A percentile compares a stretch with the other conserved stretches of the same genome.
Conservation (phyloP, 1,284 basidiomycete genomes). For the Ustilago hordei region DNA sequence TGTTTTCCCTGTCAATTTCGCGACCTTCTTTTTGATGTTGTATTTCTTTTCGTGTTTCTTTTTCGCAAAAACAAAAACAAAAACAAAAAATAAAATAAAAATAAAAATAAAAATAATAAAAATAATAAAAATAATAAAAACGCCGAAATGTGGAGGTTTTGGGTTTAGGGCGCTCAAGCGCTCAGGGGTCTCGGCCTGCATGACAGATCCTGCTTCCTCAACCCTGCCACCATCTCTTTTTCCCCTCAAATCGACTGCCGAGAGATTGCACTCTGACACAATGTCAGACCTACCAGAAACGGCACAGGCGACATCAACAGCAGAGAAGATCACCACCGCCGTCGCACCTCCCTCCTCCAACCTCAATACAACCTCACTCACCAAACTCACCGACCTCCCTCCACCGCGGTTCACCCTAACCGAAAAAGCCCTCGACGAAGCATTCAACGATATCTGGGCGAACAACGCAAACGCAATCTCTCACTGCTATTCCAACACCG, state of each 20-base stretch:
- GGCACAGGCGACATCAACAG: conserved; percentile 13
- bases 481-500: conserved; percentile 72
- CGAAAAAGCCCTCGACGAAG: conserved; percentile 69
- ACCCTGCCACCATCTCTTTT: not conserved
- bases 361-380: not conserved
- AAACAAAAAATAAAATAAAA: too few relatives aligned
- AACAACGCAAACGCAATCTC: conserved; percentile 77
- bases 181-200: conserved; percentile 12
- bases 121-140: not conserved
- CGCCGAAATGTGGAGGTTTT: conserved; percentile 13
- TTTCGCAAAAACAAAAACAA: too few relatives aligned
- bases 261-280: not conserved
- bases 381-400: not conserved
- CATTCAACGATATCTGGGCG: conserved; percentile 85
- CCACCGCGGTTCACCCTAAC: conserved; percentile 25
- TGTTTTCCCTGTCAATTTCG: not conserved
- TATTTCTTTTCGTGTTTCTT: not conserved
- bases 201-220: not conserved
- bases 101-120: too few relatives aligned
- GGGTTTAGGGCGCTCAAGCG: not conserved
- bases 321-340: conserved; percentile 23
- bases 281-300: conserved; percentile 20
- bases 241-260: not conserved
- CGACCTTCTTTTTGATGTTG: not conserved
- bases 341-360: conserved; percentile 17